A percentile compares a stretch with the other conserved stretches of the same genome.
phyloP scores from a whole-genome alignment of 2,329 filamentous ascomycete genomes.

The Arthroderma sp. region DNA sequence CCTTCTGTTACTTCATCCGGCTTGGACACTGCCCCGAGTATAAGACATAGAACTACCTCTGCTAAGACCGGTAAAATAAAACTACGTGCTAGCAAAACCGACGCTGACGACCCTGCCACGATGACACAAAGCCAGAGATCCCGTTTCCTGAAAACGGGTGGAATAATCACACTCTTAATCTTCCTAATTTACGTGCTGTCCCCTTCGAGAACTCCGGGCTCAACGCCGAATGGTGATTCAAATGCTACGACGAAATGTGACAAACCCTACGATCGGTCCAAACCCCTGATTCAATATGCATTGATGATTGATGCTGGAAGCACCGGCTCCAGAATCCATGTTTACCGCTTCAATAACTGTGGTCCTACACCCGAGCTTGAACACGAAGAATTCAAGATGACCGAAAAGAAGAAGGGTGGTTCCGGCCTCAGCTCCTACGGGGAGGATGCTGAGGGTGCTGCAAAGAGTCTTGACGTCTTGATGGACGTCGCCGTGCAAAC shows the following conservation, averaged over 20 bases:
- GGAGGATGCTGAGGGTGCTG: conserved; percentile 72
- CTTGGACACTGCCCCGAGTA: no score
- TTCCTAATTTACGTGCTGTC: conserved; percentile 45
- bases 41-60: no score
- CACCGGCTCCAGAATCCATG: conserved; percentile 94
- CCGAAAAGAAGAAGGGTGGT: conserved; percentile 68
- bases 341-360: conserved; percentile 99
- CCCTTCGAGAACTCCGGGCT: conserved; percentile 19
- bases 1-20: no score
- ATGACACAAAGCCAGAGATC: conserved; percentile 52
- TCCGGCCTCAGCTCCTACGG: conserved; percentile 74
- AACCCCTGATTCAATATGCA: conserved; percentile 92
- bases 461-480: conserved; percentile 75
- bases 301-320: conserved; percentile 98
- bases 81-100: no score
- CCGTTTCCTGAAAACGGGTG: conserved; percentile 49
- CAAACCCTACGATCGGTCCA: conserved; percentile 70
- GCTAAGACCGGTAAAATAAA: no score
- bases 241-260: conserved; percentile 54
- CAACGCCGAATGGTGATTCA: not conserved
- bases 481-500: conserved; percentile 73
- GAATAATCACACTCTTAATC: conserved; percentile 45
- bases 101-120: conserved; percentile 21
- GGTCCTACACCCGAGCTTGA: conserved; percentile 90
- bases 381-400: conserved; percentile 86